phyloP scores from a whole-genome alignment of 2,329 filamentous ascomycete species.

The Colletotrichum tanaceti region DNA sequence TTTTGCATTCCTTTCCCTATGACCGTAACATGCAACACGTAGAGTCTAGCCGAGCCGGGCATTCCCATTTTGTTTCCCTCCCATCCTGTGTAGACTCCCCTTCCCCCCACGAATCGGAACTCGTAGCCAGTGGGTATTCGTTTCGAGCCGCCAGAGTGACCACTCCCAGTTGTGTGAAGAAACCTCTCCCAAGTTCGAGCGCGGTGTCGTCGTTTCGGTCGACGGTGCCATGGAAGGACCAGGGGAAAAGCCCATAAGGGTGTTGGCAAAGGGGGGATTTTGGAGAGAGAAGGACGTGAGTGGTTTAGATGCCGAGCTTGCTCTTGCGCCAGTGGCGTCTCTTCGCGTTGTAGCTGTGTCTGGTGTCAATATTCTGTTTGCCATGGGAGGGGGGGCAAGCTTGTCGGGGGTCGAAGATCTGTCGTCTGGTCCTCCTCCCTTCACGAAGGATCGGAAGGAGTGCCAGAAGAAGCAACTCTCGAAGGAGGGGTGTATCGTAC shows the following conservation, averaged over 20 bases:
- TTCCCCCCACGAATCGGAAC: conserved; percentile 43
- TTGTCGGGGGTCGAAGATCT: not conserved
- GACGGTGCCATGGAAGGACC: conserved; percentile 34
- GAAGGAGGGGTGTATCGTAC: conserved; percentile 68
- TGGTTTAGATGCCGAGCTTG: conserved; percentile 94
- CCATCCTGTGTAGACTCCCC: conserved; percentile 40
- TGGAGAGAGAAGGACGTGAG: conserved; percentile 57
- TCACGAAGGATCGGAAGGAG: not conserved
- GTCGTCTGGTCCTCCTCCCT: not conserved
- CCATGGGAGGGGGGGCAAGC: not conserved
- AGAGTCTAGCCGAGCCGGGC: conserved; percentile 42
- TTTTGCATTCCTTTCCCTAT: conserved; percentile 59
- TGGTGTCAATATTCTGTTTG: conserved; percentile 11
- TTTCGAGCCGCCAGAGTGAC: conserved; percentile 28
- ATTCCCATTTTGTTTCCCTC: conserved; percentile 44
- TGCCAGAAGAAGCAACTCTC: not conserved
- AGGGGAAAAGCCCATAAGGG: conserved; percentile 41
- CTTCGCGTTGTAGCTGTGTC: conserved; percentile 97
- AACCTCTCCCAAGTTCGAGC: conserved; percentile 38
- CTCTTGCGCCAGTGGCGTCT: conserved; percentile 99
- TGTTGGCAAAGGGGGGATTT: conserved; percentile 45
- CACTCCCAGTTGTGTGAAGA: conserved; percentile 26
- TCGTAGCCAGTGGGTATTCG: conserved; percentile 34
- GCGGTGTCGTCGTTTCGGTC: conserved; percentile 35
- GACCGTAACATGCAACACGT: conserved; percentile 60